Evolutionary conservation across 129 eudicot species (phyloP), one percentile per base, ranked within the genome.

Genomic region (Sambucus nigra): DNA sequence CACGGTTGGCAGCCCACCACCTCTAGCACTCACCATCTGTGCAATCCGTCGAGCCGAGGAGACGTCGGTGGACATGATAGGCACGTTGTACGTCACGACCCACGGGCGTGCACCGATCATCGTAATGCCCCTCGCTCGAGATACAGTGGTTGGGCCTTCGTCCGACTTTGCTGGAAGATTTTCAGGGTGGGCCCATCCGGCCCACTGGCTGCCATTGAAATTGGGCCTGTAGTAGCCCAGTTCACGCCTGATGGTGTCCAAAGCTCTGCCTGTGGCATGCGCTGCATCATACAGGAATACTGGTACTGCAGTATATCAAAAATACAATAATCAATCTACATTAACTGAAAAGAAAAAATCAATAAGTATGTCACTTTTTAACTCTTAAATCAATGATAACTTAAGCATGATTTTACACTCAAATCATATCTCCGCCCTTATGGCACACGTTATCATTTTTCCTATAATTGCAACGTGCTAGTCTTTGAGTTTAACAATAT

Each of bases 1-100:
- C 29, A 77, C 84, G 0, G 84, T 72, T 7, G 84, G 80, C 29
- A 77, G 66, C 29, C 84, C 79, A 20, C 84, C 84, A 16, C 84
- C 80, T 50, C 84, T 63, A 5, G 73, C 76, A 47, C 84, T 78
- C 62, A 78, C 84, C 76, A 56, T 65, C 38, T 51, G 66, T 0
- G 80, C 80, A 45, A 78, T 78, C 24, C 80, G 63, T 18, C 73
- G 29, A 13, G 84, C 59, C 7, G 61, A 70, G 1, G 73, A 64
- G 23, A 73, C 59, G 40, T 77, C 84, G 0, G 79, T 77, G 56
- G 84, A 77, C 64, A 72, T 19, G 18, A 77, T 77, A 7, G 84
- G 84, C n/a, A 77, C 58, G 40, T 77, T 77, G 47, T 73, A 77
- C 3, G 65, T 57, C 16, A 73, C 79, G 3, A 77, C 67, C 84